Evolutionary conservation across 2,329 filamentous ascomycete species (phyloP), one percentile per base, ranked within the genome.

Genomic region (Aspergillus texensis): DNA sequence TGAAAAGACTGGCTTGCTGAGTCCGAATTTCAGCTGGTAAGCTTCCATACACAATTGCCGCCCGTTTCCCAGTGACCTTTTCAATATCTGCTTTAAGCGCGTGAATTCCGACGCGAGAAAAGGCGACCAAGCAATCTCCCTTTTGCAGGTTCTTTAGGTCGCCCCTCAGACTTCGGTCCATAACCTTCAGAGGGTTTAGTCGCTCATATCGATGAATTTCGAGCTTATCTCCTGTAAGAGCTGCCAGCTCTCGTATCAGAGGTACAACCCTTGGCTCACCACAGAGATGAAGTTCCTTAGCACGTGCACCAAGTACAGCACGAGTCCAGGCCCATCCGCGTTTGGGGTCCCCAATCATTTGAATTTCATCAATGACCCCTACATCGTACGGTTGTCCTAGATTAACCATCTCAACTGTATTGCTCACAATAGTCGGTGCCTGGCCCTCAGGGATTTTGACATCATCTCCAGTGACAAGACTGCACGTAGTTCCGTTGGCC

Each of bases 311-410:
- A 6, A 99, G 82, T 16, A 98, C 83, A 2, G 95, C 95, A 71
- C 93, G 88, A 1, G 94, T 97, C 95, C 95, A 99, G 2, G 93
- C 94, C 89, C 91, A 96, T 1, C 96, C 95, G 70, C 95, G 89
- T 0, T 92, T 87, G 0, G 76, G 66, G 71, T 93, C 89, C 19
- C 88, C 89, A 69, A 99, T 92, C 95, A 99, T 98, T 78, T 99
- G 95, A 62, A 99, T 98, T 80, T 99, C 95, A 74, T 99, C 95
- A 66, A 99, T 94, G 68, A 99, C 94, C 1, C 93, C 94, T 41
- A 99, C 94, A 48, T 98, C 94, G 34, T 92, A 88, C 2, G 77
- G 75, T 4, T 78, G 78, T 56, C 84, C 83, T 24, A 88, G 69
- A 8, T 86, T 86, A 28, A 89, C 84, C 90, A 99, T 99, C 77